These are phyloP conservation scores for Cochlearia excelsa DNA, from an alignment of 345 rosid genomes.

Conservation along the genomic window DNA sequence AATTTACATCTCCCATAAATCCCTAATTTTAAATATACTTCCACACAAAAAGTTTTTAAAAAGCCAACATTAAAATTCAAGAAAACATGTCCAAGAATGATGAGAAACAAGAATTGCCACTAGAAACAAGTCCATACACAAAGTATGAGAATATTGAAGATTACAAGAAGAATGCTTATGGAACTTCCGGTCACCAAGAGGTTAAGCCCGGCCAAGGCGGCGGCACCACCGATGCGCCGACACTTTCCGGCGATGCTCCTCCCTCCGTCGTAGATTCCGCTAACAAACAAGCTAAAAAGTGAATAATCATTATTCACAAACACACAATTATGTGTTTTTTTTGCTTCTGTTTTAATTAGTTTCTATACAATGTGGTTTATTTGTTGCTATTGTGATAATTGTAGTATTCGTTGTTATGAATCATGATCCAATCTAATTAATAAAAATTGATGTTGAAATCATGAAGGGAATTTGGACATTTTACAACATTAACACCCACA, in stretches of 20 bases:
- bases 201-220: conserved; percentile 45
- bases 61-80: neutral
- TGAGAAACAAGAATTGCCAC: conserved; percentile 39
- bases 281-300: conserved; percentile 35
- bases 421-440: neutral
- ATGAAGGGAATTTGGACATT: neutral
- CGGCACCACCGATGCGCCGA: conserved; percentile 53
- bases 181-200: conserved; percentile 49
- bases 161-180: conserved; percentile 45
- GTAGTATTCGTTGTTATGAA: conserved; percentile 5
- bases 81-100: conserved; percentile 23
- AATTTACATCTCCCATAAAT: conserved; percentile 25
- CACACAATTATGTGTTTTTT: neutral
- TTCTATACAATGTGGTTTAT: neutral
- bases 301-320: conserved; percentile 15
- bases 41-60: neutral
- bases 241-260: conserved; percentile 38
- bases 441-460: neutral
- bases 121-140: conserved; percentile 48
- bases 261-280: conserved; percentile 25
- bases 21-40: conserved; percentile 10
- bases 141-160: conserved; percentile 46
- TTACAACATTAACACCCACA: neutral
- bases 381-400: conserved; percentile 4
- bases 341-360: neutral